phyloP scores from a whole-genome alignment of 2,329 filamentous ascomycete genomes.

The Clonostachys rhizophaga region DNA sequence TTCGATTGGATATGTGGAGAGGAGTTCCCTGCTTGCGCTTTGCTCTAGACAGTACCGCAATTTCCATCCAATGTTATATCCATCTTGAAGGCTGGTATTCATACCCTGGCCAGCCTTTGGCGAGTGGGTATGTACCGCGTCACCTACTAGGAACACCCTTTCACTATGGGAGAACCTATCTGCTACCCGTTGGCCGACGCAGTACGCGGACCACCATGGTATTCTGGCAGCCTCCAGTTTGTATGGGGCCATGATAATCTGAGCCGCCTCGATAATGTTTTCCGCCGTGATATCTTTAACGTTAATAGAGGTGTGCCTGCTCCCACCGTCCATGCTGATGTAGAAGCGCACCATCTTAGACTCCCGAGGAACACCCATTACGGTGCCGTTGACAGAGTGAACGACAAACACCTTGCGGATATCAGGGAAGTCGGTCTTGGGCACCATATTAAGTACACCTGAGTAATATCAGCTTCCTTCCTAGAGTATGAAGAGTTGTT shows the following conservation, averaged over 20 bases:
- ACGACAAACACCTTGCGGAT: conserved; percentile 55
- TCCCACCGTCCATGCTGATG: conserved; percentile 48
- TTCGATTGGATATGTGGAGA: conserved; percentile 45
- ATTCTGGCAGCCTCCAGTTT: conserved; percentile 59
- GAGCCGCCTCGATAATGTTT: conserved; percentile 56
- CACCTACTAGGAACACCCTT: conserved; percentile 66
- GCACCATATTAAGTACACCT: conserved; percentile 32
- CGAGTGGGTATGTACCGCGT: conserved; percentile 51
- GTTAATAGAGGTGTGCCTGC: conserved; percentile 21
- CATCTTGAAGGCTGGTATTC: conserved; percentile 64
- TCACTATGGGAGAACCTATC: conserved; percentile 48
- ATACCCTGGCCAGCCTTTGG: conserved; percentile 67
- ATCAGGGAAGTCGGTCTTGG: conserved; percentile 50
- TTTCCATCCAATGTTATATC: conserved; percentile 52
- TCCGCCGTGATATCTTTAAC: conserved; percentile 51
- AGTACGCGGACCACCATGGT: conserved; percentile 67
- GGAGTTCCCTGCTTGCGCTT: conserved; percentile 30
- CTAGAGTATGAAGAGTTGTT: no score
- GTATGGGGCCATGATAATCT: conserved; percentile 63
- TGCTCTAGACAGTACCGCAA: conserved; percentile 40
- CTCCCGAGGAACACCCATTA: conserved; percentile 65
- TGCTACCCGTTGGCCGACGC: conserved; percentile 60
- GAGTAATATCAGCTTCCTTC: no score
- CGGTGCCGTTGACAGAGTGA: conserved; percentile 50
- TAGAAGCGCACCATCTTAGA: conserved; percentile 59